Percentiles rank a stretch among this genome's conserved stretches.
phyloP scores from a whole-genome alignment of 2,329 filamentous ascomycete genomes.

The Coniosporium tulheliwenetii region DNA sequence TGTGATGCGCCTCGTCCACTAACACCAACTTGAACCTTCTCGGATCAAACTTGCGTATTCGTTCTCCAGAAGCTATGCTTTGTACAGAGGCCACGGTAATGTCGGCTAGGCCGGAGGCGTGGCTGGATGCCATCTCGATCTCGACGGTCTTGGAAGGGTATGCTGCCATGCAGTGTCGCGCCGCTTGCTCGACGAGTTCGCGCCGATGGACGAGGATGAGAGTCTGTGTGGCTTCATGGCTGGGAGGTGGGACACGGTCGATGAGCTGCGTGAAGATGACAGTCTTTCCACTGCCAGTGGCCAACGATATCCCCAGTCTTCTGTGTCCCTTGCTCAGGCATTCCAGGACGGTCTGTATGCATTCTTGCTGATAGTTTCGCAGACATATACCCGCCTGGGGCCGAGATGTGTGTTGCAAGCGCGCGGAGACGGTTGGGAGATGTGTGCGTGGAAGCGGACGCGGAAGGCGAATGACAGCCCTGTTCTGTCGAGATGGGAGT shows the following conservation, averaged over 20 bases:
- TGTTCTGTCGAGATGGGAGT: too few species aligned
- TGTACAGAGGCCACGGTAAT: slow-evolving; percentile 87
- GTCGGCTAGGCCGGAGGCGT: slow-evolving; percentile 67
- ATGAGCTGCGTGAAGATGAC: slow-evolving; percentile 96
- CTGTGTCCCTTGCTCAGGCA: slow-evolving; percentile 56
- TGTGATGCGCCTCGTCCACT: slow-evolving; percentile 94
- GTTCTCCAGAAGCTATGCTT: slow-evolving; percentile 61
- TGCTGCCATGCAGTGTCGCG: slow-evolving; percentile 61
- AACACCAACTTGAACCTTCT: slow-evolving; percentile 71
- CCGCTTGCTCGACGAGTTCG: slow-evolving; percentile 89
- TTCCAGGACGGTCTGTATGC: slow-evolving; percentile 60
- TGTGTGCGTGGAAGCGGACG: too few species aligned
- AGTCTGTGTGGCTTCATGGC: slow-evolving; percentile 51
- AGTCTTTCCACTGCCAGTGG: slow-evolving; percentile 79
- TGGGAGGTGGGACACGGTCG: slow-evolving; percentile 48
- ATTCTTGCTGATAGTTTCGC: slow-evolving; percentile 77
- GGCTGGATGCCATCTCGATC: slow-evolving; percentile 73
- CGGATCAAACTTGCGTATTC: slow-evolving; percentile 73
- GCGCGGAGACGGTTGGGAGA: too few species aligned
- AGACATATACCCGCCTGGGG: slow-evolving; percentile 33
- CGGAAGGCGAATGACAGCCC: too few species aligned
- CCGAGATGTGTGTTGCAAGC: too few species aligned
- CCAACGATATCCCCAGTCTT: slow-evolving; percentile 66
- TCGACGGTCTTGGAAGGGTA: slow-evolving; percentile 75
- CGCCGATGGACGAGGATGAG: slow-evolving; percentile 84